Evolutionary conservation across 805 yeast species (phyloP).

Genomic region (Metschnikowia lochheadii): DNA sequence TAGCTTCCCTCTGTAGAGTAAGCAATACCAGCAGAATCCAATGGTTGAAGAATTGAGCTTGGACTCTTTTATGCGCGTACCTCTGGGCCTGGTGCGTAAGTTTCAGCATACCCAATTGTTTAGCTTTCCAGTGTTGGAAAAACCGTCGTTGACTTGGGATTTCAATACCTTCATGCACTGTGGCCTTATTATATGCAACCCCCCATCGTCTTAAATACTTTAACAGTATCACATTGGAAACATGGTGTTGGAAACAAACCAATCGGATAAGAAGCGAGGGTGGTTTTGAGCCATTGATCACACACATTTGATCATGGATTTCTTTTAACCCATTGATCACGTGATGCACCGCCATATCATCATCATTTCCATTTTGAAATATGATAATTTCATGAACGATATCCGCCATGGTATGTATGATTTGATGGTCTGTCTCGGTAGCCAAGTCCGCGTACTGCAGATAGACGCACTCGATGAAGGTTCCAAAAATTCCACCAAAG

Average conservation of each 20-base stretch:
- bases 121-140: neutral
- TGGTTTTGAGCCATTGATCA: neutral
- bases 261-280: neutral
- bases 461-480: conserved; percentile 22
- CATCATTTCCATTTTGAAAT: conserved; percentile 24
- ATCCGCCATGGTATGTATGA: conserved; percentile 18
- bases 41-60: neutral
- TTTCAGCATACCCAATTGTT: too few species aligned
- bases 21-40: neutral
- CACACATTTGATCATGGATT: neutral
- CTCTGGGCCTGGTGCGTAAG: neutral
- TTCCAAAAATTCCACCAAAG: conserved; percentile 22
- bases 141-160: neutral
- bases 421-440: conserved; percentile 19
- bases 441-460: conserved; percentile 20
- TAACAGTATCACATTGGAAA: neutral
- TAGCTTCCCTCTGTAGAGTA: neutral
- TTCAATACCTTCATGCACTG: neutral
- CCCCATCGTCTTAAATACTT: neutral
- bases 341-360: neutral
- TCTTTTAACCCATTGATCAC: neutral
- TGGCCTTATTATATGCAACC: neutral
- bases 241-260: neutral
- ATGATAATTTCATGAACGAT: conserved; percentile 25
- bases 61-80: neutral